Percentiles rank a stretch among this genome's conserved stretches.
These are phyloP conservation scores for Blastobotrys muscicola DNA, from an alignment of 805 yeast genomes.

Conservation along the genomic window DNA sequence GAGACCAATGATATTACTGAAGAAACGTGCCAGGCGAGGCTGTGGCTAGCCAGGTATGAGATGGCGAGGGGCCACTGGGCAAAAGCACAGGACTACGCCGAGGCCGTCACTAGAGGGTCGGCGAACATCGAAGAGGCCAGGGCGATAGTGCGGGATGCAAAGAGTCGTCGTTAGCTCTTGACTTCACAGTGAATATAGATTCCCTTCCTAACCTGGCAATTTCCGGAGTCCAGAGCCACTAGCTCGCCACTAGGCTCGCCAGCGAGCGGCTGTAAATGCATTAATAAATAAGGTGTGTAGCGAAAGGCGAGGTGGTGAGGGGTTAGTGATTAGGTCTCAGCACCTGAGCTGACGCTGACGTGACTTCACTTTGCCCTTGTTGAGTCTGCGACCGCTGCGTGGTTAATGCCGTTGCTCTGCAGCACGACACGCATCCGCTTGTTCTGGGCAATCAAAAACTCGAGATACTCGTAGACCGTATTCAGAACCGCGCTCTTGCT, in stretches of 20 bases:
- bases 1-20: constrained; percentile 55
- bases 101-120: constrained; percentile 60
- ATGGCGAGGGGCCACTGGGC: constrained; percentile 47
- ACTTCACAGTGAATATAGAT: too few relatives aligned
- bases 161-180: not conserved
- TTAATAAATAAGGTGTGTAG: too few relatives aligned
- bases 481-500: constrained; percentile 22
- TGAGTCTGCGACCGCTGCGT: not conserved
- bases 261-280: too few relatives aligned
- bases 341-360: too few relatives aligned
- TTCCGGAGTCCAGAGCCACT: too few relatives aligned
- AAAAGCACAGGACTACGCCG: constrained; percentile 64
- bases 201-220: too few relatives aligned
- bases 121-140: constrained; percentile 85
- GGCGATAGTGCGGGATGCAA: constrained; percentile 42
- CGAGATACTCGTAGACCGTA: constrained; percentile 20
- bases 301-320: too few relatives aligned
- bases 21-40: constrained; percentile 67
- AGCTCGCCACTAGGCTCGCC: too few relatives aligned
- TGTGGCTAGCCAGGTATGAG: constrained; percentile 78
- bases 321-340: too few relatives aligned
- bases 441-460: constrained; percentile 19
- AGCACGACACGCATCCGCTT: constrained; percentile 17
- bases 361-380: too few relatives aligned
- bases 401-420: constrained; percentile 13